A percentile compares a stretch with the other conserved stretches of the same genome.
These are phyloP conservation scores for Tricharina praecox DNA, from an alignment of 495 filamentous ascomycete genomes.

Conservation along the genomic window DNA sequence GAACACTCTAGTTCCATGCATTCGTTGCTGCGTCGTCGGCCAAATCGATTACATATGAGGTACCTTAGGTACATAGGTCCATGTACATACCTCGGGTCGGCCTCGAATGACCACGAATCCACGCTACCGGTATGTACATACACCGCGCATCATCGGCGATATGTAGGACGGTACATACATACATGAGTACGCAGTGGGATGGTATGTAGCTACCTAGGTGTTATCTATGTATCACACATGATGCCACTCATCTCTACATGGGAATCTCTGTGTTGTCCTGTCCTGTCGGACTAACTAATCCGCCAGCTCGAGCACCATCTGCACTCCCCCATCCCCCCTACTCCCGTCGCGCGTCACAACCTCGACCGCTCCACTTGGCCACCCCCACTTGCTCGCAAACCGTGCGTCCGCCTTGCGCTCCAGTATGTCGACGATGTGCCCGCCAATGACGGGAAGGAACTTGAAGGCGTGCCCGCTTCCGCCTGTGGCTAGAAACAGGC, in stretches of 20 bases:
- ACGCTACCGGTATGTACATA: too few relatives aligned
- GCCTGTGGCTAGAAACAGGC: conserved; percentile 66
- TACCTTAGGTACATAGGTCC: too few relatives aligned
- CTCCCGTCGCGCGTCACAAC: conserved; percentile 48
- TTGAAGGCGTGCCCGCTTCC: conserved; percentile 81
- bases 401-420: conserved; percentile 38
- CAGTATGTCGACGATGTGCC: conserved; percentile 54
- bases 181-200: too few relatives aligned
- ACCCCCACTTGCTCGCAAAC: conserved; percentile 51
- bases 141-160: too few relatives aligned
- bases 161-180: too few relatives aligned
- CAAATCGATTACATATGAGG: too few relatives aligned
- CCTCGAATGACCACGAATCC: too few relatives aligned
- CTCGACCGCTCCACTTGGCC: conserved; percentile 31
- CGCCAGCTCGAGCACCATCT: conserved; percentile 26
- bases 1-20: not conserved
- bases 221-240: not conserved
- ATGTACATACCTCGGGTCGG: too few relatives aligned
- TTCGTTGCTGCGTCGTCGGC: too few relatives aligned
- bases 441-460: conserved; percentile 72
- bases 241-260: not conserved
- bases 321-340: conserved; percentile 33
- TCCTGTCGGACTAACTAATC: too few relatives aligned
- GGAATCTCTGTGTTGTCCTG: too few relatives aligned
- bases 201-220: too few relatives aligned